A percentile compares a stretch with the other conserved stretches of the same genome.
Conservation (phyloP, 345 rosid species). For the Camelina neglecta region DNA sequence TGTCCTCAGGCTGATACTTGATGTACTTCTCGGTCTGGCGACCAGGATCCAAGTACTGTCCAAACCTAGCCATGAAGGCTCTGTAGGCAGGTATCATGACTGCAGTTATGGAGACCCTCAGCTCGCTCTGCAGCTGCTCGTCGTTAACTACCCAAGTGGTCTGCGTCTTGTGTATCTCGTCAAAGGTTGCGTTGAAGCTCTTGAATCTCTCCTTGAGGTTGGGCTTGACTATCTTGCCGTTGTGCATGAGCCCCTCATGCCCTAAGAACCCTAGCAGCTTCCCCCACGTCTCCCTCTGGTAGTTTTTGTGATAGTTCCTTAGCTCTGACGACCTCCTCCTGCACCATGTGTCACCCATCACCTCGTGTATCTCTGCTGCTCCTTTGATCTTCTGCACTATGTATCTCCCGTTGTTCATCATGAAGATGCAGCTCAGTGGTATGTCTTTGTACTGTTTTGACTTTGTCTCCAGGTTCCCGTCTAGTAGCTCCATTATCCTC, state of each 20-base stretch:
- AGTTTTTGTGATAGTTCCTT: conserved; percentile 74
- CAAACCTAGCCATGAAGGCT: conserved; percentile 75
- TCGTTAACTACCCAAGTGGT: conserved; percentile 86
- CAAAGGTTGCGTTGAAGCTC: conserved; percentile 81
- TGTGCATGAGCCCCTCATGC: conserved; percentile 67
- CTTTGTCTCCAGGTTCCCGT: conserved; percentile 62
- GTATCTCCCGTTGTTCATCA: conserved; percentile 99
- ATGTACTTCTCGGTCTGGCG: conserved; percentile 89
- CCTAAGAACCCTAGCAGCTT: conserved; percentile 70
- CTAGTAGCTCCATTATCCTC: conserved; percentile 73
- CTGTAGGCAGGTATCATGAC: conserved; percentile 85
- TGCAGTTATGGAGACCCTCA: conserved; percentile 81
- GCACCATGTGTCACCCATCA: conserved; percentile 76
- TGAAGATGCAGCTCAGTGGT: conserved; percentile 72
- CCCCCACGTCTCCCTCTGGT: conserved; percentile 87
- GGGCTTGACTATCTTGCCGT: conserved; percentile 79
- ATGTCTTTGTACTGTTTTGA: conserved; percentile 76
- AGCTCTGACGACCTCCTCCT: conserved; percentile 75
- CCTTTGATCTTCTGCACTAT: conserved; percentile 80
- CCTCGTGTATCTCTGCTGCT: conserved; percentile 62
- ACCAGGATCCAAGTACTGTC: conserved; percentile 72
- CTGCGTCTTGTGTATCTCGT: conserved; percentile 90
- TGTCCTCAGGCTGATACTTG: conserved; percentile 84
- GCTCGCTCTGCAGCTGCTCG: conserved; percentile 92
- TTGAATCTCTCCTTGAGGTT: conserved; percentile 88